Evolutionary conservation across 1,284 basidiomycete species (phyloP), one percentile per base, ranked within the genome.

Genomic region (Trametes sp.): DNA sequence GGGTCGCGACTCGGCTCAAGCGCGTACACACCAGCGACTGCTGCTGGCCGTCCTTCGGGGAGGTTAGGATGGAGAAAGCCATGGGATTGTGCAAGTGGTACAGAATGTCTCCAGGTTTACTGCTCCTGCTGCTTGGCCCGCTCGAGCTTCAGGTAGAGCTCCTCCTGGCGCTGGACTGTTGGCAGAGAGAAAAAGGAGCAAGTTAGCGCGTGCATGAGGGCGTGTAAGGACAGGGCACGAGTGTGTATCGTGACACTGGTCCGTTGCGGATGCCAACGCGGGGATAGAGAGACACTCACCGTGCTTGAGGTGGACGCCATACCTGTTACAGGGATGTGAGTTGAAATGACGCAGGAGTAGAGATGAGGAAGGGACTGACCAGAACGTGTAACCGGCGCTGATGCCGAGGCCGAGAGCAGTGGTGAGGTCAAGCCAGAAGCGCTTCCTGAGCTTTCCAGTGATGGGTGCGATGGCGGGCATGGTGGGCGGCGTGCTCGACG

Each of bases 401-500:
- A 88, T 67, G 38, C 92, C 93, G 57, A 95, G 84, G 68, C 91
- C 93, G 48, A 95, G 75, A 38, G 86, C 83, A 70, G 85, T 81
- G 58, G 85, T 82, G 67, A 95, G 70, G 75, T 95, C 94, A 65
- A 93, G 85, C 86, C 92, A 92, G 77, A 95, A 87, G 71, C 87
- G 84, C 81, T 95, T 95, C 81, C 93, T 91, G 79, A 95, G 90
- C 80, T 87, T 94, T 76, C 93, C 94, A 61, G 90, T 90, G 77
- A 95, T 94, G 70, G 94, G 93, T 68, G 92, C 89, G 75, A 95
- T 90, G 73, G 4, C 16, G 8, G 90, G 77, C 90, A 93, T 93
- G 63, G 66, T 58, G 41, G 54, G 42, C 49, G 59, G 31, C 46
- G 59, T 53, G 59, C 36, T 33, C 62, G 61, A 55, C 42, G 62